Conservation (phyloP, 75 land plant species). For the Pinus taeda region DNA sequence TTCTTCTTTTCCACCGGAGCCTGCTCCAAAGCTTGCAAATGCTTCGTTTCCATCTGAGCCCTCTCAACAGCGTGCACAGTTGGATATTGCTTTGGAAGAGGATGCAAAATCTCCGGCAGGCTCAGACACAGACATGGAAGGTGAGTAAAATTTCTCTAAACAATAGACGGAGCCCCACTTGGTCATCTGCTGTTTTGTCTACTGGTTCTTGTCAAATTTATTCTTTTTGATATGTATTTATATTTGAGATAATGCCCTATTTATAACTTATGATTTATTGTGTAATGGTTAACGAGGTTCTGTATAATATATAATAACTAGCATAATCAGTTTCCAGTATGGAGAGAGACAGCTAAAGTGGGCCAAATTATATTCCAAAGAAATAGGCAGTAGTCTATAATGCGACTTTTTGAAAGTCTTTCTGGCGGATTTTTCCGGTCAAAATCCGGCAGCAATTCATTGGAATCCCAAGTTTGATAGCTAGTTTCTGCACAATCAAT, state of each 20-base stretch:
- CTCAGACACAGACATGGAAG: constrained; percentile 89
- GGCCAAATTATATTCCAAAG: neutral
- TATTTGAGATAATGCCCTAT: neutral
- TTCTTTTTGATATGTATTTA: neutral
- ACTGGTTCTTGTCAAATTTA: neutral
- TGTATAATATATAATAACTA: neutral
- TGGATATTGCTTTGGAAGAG: neutral
- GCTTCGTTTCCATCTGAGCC: neutral
- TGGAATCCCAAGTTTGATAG: too few species aligned
- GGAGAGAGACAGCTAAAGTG: neutral
- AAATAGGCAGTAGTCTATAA: too few species aligned
- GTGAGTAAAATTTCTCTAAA: constrained; percentile 17
- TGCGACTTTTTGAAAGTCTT: too few species aligned
- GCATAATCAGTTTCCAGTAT: neutral
- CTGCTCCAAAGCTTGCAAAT: neutral
- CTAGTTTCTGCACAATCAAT: too few species aligned
- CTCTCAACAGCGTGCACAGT: neutral
- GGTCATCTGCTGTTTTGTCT: neutral
- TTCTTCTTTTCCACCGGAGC: neutral
- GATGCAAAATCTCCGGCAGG: constrained; percentile 21
- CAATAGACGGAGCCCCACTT: neutral
- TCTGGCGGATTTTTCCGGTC: too few species aligned
- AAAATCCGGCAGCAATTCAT: too few species aligned
- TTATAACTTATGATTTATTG: neutral
- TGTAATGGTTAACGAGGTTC: neutral